These are phyloP conservation scores for Aspergillus homomorphus DNA, from an alignment of 495 filamentous ascomycete genomes.

Conservation along the genomic window DNA sequence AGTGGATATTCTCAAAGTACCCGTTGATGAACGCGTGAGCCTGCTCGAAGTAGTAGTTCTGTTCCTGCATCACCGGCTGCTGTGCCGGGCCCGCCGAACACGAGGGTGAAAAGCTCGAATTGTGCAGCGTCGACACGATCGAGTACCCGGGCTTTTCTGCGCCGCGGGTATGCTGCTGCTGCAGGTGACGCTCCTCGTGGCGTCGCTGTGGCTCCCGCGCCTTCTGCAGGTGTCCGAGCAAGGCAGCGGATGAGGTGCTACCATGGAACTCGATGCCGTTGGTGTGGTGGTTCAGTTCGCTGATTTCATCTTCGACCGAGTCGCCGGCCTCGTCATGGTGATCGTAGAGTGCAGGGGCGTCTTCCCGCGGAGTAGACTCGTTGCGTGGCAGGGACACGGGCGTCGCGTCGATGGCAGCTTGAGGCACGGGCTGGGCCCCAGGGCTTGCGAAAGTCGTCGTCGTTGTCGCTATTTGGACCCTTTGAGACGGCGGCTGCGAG, in stretches of 20 bases:
- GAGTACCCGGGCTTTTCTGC: constrained; percentile 22
- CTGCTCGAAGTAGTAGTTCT: constrained; percentile 42
- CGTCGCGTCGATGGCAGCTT: constrained; percentile 22
- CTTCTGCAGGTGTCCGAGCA: constrained; percentile 35
- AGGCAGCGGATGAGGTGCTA: constrained; percentile 37
- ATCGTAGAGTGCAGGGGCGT: constrained; percentile 15
- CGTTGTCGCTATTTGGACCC: too few species aligned
- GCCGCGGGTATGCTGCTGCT: not conserved
- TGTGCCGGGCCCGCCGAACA: constrained; percentile 26
- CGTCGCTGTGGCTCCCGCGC: constrained; percentile 23
- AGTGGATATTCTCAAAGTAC: constrained; percentile 44
- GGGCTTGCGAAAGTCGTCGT: not conserved
- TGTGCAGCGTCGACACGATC: constrained; percentile 39
- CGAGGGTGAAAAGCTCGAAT: constrained; percentile 37
- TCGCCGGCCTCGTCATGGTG: constrained; percentile 27
- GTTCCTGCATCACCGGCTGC: constrained; percentile 23
- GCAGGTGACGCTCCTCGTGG: constrained; percentile 16
- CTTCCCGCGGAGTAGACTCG: constrained; percentile 25
- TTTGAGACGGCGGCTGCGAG: constrained; percentile 13
- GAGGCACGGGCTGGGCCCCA: constrained; percentile 4
- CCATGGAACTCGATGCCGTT: constrained; percentile 42
- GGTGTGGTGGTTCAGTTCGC: constrained; percentile 39
- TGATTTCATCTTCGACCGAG: constrained; percentile 32
- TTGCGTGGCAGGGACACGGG: constrained; percentile 30
- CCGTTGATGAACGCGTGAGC: constrained; percentile 44